phyloP scores from a whole-genome alignment of 2,329 filamentous ascomycete genomes.

The Metarhizium guizhouense region DNA sequence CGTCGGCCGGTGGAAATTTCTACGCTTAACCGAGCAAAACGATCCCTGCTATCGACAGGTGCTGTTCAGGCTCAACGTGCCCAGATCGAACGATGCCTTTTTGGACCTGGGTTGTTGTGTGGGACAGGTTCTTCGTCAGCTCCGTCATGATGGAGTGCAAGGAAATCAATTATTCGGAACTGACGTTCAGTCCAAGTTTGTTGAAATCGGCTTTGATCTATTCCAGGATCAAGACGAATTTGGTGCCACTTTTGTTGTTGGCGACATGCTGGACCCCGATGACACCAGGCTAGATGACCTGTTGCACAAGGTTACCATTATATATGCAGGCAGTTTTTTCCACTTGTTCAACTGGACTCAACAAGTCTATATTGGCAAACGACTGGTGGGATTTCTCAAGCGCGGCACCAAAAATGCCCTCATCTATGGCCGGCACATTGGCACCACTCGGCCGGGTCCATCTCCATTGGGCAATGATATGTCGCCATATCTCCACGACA shows the following conservation, averaged over 20 bases:
- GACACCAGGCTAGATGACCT: constrained; percentile 25
- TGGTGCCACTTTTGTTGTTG: constrained; percentile 38
- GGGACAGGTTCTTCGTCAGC: constrained; percentile 40
- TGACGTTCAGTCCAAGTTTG: constrained; percentile 40
- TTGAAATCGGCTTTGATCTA: constrained; percentile 53
- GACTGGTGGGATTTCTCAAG: constrained; percentile 36
- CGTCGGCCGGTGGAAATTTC: constrained; percentile 41
- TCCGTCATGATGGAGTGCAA: constrained; percentile 40
- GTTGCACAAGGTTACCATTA: constrained; percentile 33
- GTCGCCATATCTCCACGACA: constrained; percentile 37
- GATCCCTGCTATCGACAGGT: constrained; percentile 34
- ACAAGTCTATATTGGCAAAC: constrained; percentile 34
- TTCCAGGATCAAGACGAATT: constrained; percentile 48
- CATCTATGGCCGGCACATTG: constrained; percentile 44
- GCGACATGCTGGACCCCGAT: constrained; percentile 37
- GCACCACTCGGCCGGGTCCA: constrained; percentile 22
- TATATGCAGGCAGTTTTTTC: constrained; percentile 42
- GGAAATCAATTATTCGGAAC: constrained; percentile 38
- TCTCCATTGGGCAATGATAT: constrained; percentile 9
- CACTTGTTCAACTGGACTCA: constrained; percentile 40
- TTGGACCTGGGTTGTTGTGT: constrained; percentile 44
- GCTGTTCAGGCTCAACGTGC: constrained; percentile 30
- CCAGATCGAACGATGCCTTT: constrained; percentile 29
- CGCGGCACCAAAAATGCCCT: constrained; percentile 33
- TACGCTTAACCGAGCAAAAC: constrained; percentile 30